A percentile compares a stretch with the other conserved stretches of the same genome.
Evolutionary conservation across 2,329 filamentous ascomycete species (phyloP).

Genomic region (Cercospora nicotianae): DNA sequence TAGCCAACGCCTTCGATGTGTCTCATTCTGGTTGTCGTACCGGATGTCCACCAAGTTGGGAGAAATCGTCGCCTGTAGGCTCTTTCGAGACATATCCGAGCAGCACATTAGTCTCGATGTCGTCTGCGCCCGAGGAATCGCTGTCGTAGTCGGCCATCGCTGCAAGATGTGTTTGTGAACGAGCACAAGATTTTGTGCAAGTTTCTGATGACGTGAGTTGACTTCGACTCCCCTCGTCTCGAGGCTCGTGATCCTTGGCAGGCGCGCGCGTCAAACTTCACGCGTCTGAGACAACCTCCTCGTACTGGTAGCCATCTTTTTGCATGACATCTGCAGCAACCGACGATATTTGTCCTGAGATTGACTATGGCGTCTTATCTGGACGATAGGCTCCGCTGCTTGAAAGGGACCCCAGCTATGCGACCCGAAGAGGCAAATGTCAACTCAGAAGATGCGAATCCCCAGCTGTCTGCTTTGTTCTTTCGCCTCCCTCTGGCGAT

Average conservation of each 20-base stretch:
- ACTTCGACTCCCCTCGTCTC: background rate
- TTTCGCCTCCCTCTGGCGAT: background rate
- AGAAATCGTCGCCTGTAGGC: constrained; percentile 76
- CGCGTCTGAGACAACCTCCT: background rate
- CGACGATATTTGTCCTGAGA: no score
- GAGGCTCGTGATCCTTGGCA: background rate
- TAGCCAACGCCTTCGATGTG: constrained; percentile 19
- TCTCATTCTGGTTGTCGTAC: constrained; percentile 57
- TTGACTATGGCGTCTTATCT: background rate
- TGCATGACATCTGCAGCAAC: no score
- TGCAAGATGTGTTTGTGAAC: constrained; percentile 3
- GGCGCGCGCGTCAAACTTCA: background rate
- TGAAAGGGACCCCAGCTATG: background rate
- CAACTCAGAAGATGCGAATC: background rate
- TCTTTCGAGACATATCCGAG: constrained; percentile 86
- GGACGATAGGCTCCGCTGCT: background rate
- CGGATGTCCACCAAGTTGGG: constrained; percentile 81
- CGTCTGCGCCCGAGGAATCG: constrained; percentile 72
- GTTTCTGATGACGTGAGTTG: constrained; percentile 6
- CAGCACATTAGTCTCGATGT: constrained; percentile 80
- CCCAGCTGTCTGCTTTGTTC: background rate
- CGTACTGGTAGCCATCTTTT: no score
- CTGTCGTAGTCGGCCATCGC: constrained; percentile 71
- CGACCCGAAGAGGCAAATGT: background rate
- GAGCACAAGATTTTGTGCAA: constrained; percentile 8